These are phyloP conservation scores for Pleoardoris graminearum DNA, from an alignment of 2,329 filamentous ascomycete species.

Conservation along the genomic window DNA sequence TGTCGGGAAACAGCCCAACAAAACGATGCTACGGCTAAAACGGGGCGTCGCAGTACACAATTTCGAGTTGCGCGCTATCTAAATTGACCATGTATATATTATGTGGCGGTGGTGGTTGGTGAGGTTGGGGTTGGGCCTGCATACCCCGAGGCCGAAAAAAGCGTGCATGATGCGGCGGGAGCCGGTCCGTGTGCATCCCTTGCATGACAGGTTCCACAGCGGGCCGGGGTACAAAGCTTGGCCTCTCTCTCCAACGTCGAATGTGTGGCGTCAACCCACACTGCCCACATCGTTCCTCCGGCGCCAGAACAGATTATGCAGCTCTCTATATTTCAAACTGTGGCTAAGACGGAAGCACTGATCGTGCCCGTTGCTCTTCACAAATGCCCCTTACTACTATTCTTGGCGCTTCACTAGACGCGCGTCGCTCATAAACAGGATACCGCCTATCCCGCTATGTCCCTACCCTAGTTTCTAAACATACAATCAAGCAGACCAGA, in stretches of 20 bases:
- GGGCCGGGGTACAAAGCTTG: constrained; percentile 5
- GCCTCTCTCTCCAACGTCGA: constrained; percentile 9
- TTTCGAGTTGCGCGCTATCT: too few relatives aligned
- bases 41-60: too few relatives aligned
- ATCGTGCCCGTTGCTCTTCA: too few relatives aligned
- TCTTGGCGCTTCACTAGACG: constrained; percentile 4
- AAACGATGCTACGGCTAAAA: too few relatives aligned
- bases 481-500: constrained; percentile 10
- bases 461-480: constrained; percentile 13
- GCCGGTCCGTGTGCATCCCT: constrained; percentile 5
- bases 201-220: constrained; percentile 9
- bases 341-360: too few relatives aligned
- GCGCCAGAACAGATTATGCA: not conserved
- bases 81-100: too few relatives aligned
- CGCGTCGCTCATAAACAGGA: constrained; percentile 10
- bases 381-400: not conserved
- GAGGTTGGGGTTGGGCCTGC: constrained; percentile 18
- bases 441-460: constrained; percentile 8
- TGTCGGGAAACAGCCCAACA: too few relatives aligned
- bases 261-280: not conserved
- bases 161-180: constrained; percentile 6
- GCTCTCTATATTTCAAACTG: not conserved
- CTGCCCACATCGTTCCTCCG: not conserved
- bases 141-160: constrained; percentile 17
- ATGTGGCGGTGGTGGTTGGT: not conserved